A percentile compares a stretch with the other conserved stretches of the same genome.
Conservation (phyloP, 371 early-diverging fungal species). For the Rhizopus arrhizus region DNA sequence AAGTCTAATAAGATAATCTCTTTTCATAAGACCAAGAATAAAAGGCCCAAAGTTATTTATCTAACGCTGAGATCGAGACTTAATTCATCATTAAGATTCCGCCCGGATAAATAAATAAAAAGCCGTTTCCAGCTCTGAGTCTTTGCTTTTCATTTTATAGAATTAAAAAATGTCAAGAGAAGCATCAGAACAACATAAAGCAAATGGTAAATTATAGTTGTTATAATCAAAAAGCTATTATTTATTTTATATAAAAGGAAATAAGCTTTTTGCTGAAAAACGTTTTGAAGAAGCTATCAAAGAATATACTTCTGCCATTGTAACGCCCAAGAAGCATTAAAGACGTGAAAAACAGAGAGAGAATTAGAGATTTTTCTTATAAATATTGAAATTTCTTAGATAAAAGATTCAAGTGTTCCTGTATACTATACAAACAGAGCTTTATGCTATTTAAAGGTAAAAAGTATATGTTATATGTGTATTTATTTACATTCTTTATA, state of each 20-base stretch:
- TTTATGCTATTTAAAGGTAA: constrained; percentile 70
- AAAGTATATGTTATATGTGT: not conserved
- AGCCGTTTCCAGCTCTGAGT: too few relatives aligned
- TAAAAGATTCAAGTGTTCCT: constrained; percentile 64
- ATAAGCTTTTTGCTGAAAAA: constrained; percentile 59
- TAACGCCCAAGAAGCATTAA: constrained; percentile 19
- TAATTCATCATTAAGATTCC: not conserved
- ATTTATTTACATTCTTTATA: constrained; percentile 14
- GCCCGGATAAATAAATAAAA: not conserved
- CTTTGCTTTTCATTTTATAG: constrained; percentile 1
- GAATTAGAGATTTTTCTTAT: not conserved
- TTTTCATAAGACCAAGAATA: too few relatives aligned
- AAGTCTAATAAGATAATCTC: too few relatives aligned
- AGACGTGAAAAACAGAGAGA: constrained; percentile 3
- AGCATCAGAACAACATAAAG: constrained; percentile 47
- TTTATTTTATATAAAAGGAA: constrained; percentile 37
- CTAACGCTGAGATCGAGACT: not conserved
- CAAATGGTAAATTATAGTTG: constrained; percentile 25
- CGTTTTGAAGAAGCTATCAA: constrained; percentile 68
- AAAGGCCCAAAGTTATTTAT: too few relatives aligned
- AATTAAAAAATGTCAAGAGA: constrained; percentile 27
- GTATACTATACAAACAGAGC: constrained; percentile 82
- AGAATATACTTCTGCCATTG: constrained; percentile 78
- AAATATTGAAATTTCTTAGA: constrained; percentile 35
- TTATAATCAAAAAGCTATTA: not conserved